Percentiles rank a stretch among this genome's conserved stretches.
Evolutionary conservation across 2,329 filamentous ascomycete species (phyloP).

Genomic region (Neofusicoccum laricinum): DNA sequence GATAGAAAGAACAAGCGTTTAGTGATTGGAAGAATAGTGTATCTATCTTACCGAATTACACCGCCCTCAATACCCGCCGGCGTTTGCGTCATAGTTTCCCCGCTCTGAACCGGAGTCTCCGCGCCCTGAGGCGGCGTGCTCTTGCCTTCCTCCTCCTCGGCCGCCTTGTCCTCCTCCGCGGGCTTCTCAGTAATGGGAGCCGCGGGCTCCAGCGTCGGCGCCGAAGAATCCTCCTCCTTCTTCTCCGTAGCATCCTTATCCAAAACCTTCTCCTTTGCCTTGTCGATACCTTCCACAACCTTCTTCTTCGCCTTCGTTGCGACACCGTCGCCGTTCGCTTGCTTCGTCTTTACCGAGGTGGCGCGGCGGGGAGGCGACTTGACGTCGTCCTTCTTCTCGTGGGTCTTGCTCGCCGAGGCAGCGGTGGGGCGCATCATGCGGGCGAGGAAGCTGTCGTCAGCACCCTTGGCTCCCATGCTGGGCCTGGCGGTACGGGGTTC

Average conservation of each 20-base stretch:
- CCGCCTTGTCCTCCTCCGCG: slow-evolving; percentile 2
- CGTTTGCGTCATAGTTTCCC: slow-evolving; percentile 14
- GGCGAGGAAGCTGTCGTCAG: slow-evolving; percentile 72
- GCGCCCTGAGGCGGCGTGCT: slow-evolving; percentile 1
- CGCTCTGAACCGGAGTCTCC: slow-evolving; percentile 13
- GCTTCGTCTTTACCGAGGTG: slow-evolving; percentile 19
- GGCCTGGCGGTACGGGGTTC: slow-evolving; percentile 42
- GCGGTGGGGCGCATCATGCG: slow-evolving; percentile 79
- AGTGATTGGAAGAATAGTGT: slow-evolving; percentile 14
- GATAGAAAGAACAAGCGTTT: not conserved
- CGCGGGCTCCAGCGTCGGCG: slow-evolving; percentile 5
- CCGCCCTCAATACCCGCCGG: slow-evolving; percentile 14
- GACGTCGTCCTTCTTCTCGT: slow-evolving; percentile 54
- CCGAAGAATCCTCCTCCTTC: not conserved
- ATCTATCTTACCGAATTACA: slow-evolving; percentile 17
- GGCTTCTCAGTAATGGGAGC: slow-evolving; percentile 7
- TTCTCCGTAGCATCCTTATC: slow-evolving; percentile 5
- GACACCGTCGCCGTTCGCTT: slow-evolving; percentile 23
- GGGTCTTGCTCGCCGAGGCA: slow-evolving; percentile 64
- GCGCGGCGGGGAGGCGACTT: slow-evolving; percentile 36
- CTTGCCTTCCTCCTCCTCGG: slow-evolving; percentile 5
- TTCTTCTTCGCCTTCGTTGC: slow-evolving; percentile 37
- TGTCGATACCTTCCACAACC: slow-evolving; percentile 32
- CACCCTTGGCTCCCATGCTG: slow-evolving; percentile 31
- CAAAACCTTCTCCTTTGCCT: slow-evolving; percentile 32